Conservation (phyloP, 2,329 filamentous ascomycete genomes). For the Cercospora nicotianae region DNA sequence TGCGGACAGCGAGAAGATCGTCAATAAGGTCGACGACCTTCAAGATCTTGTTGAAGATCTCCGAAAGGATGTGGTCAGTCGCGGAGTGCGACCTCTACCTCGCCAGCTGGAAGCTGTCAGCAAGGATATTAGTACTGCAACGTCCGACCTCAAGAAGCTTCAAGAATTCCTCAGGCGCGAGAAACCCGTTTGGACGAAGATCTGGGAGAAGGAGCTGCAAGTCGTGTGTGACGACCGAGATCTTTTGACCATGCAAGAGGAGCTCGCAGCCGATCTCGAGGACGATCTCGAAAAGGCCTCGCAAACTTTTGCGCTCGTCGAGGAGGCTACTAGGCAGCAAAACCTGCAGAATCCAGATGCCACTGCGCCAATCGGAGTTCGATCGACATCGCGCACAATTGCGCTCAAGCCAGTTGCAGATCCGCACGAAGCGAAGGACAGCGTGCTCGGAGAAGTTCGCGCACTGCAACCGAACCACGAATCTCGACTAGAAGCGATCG, state of each 20-base stretch:
- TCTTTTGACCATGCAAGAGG: constrained; percentile 93
- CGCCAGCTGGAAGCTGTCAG: constrained; percentile 85
- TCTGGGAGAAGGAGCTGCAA: constrained; percentile 97
- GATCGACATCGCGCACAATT: constrained; percentile 31
- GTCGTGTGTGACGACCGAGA: constrained; percentile 94
- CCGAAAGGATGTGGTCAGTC: constrained; percentile 91
- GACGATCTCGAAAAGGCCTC: constrained; percentile 94
- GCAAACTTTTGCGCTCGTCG: constrained; percentile 90
- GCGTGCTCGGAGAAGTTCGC: constrained; percentile 86
- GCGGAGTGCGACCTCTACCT: constrained; percentile 86
- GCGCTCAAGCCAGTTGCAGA: constrained; percentile 58
- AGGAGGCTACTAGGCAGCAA: constrained; percentile 98
- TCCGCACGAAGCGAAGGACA: constrained; percentile 82
- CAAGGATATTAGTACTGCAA: constrained; percentile 80
- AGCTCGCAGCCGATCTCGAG: constrained; percentile 85
- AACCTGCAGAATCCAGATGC: constrained; percentile 64
- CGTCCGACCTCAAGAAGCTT: constrained; percentile 87
- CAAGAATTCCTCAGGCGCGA: constrained; percentile 88
- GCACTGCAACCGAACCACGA: constrained; percentile 94
- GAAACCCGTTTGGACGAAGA: constrained; percentile 97
- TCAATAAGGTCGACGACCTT: constrained; percentile 91
- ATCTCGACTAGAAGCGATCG: constrained; percentile 87
- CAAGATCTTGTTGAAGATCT: constrained; percentile 96
- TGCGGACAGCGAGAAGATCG: constrained; percentile 83
- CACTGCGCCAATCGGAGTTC: constrained; percentile 37